Evolutionary conservation across 2,329 filamentous ascomycete genomes (phyloP), one percentile per base, ranked within the genome.

Genomic region (Raffaelea deltoideospora): DNA sequence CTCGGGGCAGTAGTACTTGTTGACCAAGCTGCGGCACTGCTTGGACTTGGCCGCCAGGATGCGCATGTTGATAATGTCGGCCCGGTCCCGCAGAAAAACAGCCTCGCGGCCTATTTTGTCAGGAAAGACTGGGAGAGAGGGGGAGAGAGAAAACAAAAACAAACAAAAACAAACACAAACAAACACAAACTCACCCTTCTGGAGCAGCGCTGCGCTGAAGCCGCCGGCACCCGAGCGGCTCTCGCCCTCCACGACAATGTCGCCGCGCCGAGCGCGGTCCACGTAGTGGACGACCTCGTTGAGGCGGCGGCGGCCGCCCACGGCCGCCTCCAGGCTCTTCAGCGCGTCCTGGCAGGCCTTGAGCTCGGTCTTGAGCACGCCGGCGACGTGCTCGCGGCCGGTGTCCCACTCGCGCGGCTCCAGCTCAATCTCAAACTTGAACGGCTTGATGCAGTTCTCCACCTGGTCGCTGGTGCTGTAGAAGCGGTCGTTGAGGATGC

Each of bases 401-500:
- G 81, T 75, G 4, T 67, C 57, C 90, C 90, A 98, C 54, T 98
- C 92, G 8, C 76, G 67, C 28, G 87, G 82, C 50, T 94, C 85
- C 31, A 98, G 77, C 48, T 98, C 90, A 40, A 98, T 93, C 43
- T 95, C 86, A 47, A 88, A 96, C 54, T 98, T 98, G 65, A 88
- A 98, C 0, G 92, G 90, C 57, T 98, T 98, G 59, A 98, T 92
- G 53, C 88, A 98, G 53, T 96, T 96, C 57, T 98, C 90, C 1
- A 98, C 83, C 58, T 96, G 90, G 50, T 98, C 92, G 44, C 83
- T 90, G 1, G 92, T 98, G 57, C 88, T 90, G 60, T 95, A 96
- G 45, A 93, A 94, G 13, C 88, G 71, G 50, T 98, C 90, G 45
- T 90, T 90, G 11, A 98, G 62, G 37, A 98, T 96, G 20, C 76